These are phyloP conservation scores for Dothistroma septosporum DNA, from an alignment of 2,329 filamentous ascomycete genomes.

Conservation along the genomic window DNA sequence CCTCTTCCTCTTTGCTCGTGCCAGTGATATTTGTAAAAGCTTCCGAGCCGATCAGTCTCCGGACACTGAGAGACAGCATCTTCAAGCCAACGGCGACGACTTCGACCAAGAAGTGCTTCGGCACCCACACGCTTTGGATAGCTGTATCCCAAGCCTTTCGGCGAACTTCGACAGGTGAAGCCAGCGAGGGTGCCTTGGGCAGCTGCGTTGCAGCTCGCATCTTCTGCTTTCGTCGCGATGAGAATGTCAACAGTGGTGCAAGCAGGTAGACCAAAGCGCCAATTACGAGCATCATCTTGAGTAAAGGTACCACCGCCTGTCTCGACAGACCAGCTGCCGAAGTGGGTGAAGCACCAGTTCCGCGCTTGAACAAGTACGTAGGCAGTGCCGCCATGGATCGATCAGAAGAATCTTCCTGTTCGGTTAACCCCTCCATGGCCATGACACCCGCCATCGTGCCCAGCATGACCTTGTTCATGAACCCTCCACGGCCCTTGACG, in stretches of 20 bases:
- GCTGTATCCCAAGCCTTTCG: slow-evolving; percentile 89
- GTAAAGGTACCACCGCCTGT: slow-evolving; percentile 40
- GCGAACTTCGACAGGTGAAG: slow-evolving; percentile 79
- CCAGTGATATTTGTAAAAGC: slow-evolving; percentile 76
- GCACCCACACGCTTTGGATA: slow-evolving; percentile 88
- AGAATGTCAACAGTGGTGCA: slow-evolving; percentile 54
- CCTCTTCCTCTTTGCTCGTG: slow-evolving; percentile 77
- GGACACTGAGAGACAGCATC: slow-evolving; percentile 73
- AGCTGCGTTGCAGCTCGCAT: slow-evolving; percentile 37
- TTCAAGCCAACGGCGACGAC: slow-evolving; percentile 75
- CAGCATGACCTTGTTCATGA: slow-evolving; percentile 77
- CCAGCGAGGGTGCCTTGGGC: slow-evolving; percentile 61
- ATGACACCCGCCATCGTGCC: slow-evolving; percentile 88
- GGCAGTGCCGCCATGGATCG: slow-evolving; percentile 44
- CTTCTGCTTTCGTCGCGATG: slow-evolving; percentile 52
- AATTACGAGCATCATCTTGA: slow-evolving; percentile 50
- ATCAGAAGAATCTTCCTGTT: slow-evolving; percentile 49
- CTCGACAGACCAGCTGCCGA: slow-evolving; percentile 22
- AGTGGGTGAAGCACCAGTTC: slow-evolving; percentile 19
- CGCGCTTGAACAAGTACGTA: slow-evolving; percentile 33
- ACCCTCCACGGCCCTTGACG: slow-evolving; percentile 42
- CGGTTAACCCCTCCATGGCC: slow-evolving; percentile 77
- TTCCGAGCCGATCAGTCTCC: slow-evolving; percentile 71
- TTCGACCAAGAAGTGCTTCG: slow-evolving; percentile 81
- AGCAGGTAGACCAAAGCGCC: slow-evolving; percentile 55